Conservation (phyloP, 169 alveolate genomes). For the Cryptosporidium sp. region DNA sequence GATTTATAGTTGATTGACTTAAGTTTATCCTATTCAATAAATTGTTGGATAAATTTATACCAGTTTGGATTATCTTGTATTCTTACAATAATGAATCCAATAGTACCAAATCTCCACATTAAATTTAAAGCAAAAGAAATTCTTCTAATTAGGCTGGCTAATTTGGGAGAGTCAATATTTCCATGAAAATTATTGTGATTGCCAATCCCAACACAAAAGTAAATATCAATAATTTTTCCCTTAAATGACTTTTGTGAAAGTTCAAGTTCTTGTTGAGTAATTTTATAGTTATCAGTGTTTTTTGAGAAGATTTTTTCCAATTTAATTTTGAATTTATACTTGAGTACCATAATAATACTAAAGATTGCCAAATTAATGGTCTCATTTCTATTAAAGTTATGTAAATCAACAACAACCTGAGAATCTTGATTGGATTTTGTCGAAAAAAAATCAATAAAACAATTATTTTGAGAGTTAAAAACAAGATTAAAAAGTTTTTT, state of each 20-base stretch:
- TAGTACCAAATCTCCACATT: constrained; percentile 62
- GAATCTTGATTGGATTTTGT: background rate
- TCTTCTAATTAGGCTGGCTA: constrained; percentile 69
- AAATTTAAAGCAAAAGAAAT: constrained; percentile 58
- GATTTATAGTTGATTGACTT: constrained; percentile 1
- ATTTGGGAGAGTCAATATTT: constrained; percentile 15
- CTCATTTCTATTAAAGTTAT: constrained; percentile 50
- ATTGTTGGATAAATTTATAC: constrained; percentile 22
- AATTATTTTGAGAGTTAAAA: constrained; percentile 23
- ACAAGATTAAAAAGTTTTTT: background rate
- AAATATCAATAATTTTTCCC: constrained; percentile 36
- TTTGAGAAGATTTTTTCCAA: background rate
- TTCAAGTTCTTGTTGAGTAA: constrained; percentile 4
- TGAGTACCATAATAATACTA: constrained; percentile 40
- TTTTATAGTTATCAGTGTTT: background rate
- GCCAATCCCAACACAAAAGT: constrained; percentile 69
- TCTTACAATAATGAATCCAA: constrained; percentile 48
- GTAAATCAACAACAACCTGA: constrained; percentile 34
- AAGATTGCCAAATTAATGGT: constrained; percentile 9
- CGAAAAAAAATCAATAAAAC: constrained; percentile 34
- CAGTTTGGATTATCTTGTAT: constrained; percentile 30
- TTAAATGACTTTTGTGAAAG: constrained; percentile 36
- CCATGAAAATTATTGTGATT: constrained; percentile 8
- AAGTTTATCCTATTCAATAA: background rate
- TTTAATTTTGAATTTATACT: constrained; percentile 23